Conservation (phyloP, 2,329 filamentous ascomycete genomes). For the Pyrenophora seminiperda region DNA sequence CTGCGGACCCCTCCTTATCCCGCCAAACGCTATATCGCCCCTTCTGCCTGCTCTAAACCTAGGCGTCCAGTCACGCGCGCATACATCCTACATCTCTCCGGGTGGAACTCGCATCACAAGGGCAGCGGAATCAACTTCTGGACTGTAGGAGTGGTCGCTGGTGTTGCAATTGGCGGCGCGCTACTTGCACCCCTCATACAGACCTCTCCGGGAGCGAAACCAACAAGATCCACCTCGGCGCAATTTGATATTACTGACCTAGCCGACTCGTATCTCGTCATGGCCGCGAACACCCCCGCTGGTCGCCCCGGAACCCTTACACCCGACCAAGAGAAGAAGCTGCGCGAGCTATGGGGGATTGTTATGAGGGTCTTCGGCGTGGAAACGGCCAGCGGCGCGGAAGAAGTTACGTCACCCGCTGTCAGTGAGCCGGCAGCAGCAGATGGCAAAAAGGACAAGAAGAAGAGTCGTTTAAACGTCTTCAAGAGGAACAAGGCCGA, state of each 20-base stretch:
- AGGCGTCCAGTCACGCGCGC: conserved; percentile 14
- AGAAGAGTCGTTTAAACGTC: conserved; percentile 74
- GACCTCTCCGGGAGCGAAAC: conserved; percentile 13
- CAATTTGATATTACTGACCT: conserved; percentile 28
- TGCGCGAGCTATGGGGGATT: conserved; percentile 83
- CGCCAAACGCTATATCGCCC: conserved; percentile 18
- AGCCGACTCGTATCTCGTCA: conserved; percentile 44
- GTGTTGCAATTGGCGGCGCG: conserved; percentile 42
- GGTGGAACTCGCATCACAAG: conserved; percentile 10
- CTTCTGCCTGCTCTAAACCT: conserved; percentile 19
- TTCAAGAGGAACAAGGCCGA: conserved; percentile 66
- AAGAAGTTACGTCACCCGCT: conserved; percentile 17
- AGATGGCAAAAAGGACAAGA: conserved; percentile 62
- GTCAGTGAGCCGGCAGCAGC: conserved; percentile 18
- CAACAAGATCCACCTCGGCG: conserved; percentile 11
- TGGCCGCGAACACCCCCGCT: conserved; percentile 56
- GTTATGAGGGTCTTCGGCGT: conserved; percentile 75
- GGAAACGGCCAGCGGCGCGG: conserved; percentile 27
- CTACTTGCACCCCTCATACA: conserved; percentile 32
- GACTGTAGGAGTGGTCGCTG: conserved; percentile 35
- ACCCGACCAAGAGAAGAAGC: conserved; percentile 83
- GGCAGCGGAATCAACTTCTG: conserved; percentile 36
- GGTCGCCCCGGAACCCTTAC: conserved; percentile 88
- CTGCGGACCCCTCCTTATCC: conserved; percentile 13
- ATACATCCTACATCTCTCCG: conserved; percentile 14